Evolutionary conservation across 2,329 filamentous ascomycete genomes (phyloP).

Genomic region (Stemphylium lycopersici): DNA sequence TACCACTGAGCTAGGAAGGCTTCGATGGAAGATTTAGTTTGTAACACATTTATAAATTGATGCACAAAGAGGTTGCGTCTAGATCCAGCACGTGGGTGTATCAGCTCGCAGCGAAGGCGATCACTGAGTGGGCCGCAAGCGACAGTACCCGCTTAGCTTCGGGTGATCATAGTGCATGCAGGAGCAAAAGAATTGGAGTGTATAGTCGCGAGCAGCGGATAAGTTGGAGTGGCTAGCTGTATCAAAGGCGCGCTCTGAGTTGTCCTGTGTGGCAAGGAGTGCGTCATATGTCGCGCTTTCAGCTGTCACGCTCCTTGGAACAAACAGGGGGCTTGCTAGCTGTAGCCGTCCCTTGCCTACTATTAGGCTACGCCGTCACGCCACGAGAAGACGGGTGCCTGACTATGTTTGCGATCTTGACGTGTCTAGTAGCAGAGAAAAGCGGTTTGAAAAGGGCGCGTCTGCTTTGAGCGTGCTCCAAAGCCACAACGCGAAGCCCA

Average conservation of each 20-base stretch:
- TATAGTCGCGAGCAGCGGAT: neutral
- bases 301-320: neutral
- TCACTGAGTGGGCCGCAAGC: neutral
- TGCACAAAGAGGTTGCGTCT: neutral
- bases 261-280: neutral
- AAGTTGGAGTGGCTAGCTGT: too few relatives aligned
- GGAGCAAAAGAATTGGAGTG: neutral
- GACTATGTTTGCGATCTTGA: neutral
- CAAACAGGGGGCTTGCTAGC: neutral
- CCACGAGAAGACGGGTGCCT: neutral
- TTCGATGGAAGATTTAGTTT: neutral
- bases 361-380: neutral
- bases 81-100: neutral
- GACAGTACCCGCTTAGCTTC: neutral
- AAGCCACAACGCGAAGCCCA: neutral
- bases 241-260: neutral
- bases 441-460: neutral
- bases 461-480: neutral
- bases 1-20: slow-evolving; percentile 42
- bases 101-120: neutral
- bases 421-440: neutral
- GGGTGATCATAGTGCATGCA: neutral
- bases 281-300: neutral
- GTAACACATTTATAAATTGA: neutral
- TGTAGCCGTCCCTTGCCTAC: neutral